Base-by-base conservation (phyloP, 441 rosid species). In the Raphanus hybrid region DNA sequence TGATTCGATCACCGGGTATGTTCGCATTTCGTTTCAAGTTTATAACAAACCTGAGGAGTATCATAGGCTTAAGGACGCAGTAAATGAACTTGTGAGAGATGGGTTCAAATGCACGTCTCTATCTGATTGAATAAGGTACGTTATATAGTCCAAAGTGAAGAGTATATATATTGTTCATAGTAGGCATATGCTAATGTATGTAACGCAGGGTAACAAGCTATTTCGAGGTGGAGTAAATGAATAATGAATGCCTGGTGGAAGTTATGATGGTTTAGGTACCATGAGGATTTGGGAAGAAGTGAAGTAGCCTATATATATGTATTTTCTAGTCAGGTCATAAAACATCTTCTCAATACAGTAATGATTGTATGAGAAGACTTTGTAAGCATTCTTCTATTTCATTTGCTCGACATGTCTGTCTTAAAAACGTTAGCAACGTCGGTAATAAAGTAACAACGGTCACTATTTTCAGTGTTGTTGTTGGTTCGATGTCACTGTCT, bases 21-120 rank as follows among this genome's bases (percentile, higher is more conserved):
- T 91, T 5, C 83, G 98, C 45, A 90, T 92, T 75, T 94, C 96
- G 12, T 83, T 88, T 75, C 99, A 94, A 83, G 85, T 94, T 69
- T 94, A 92, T 80, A 92, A 94, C 79, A 90, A 87, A 75, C 82
- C 81, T 69, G 90, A 86, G 37, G 98, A 94, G 73, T 94, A 90
- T 72, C 77, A 86, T 87, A 90, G 77, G 84, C 87, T 91, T 12
- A 85, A 91, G 80, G 91, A 92, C 68, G 92, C 86, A 6, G 37
- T 91, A 14, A 78, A 86, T 37, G 79, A 80, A 59, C 86, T 90
- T 18, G 89, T 91, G 35, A 64, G 45, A 35, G 87, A 88, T 66
- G 87, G 87, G 67, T 85, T 90, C 75, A 87, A 76, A 62, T 92
- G 86, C 84, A 0, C 78, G 75, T 69, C 91, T 91, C 80, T 69